These are phyloP conservation scores for Triangularia verruculosa DNA, from an alignment of 2,329 filamentous ascomycete genomes.

Conservation along the genomic window DNA sequence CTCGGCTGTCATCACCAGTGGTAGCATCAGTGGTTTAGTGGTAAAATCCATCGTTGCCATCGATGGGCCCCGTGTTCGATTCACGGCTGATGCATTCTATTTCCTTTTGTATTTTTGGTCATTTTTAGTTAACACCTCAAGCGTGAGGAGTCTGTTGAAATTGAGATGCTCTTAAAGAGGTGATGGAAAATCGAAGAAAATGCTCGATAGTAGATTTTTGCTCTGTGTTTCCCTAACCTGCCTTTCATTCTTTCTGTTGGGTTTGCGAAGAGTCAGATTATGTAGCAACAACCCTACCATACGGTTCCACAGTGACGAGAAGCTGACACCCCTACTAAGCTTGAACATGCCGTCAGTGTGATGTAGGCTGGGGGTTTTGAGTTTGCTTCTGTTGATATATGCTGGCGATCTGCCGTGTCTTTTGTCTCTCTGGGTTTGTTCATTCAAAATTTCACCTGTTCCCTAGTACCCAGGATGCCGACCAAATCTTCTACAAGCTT, in stretches of 20 bases:
- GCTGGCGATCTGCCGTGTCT: too few species aligned
- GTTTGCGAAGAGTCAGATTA: too few species aligned
- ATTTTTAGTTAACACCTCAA: too few species aligned
- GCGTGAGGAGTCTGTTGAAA: too few species aligned
- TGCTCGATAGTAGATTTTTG: too few species aligned
- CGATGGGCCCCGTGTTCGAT: constrained; percentile 42
- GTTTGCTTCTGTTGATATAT: background rate
- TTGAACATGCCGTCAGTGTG: background rate
- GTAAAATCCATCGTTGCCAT: constrained; percentile 55
- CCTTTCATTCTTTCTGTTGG: too few species aligned
- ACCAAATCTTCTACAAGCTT: background rate
- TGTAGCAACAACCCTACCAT: too few species aligned
- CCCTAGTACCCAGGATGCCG: background rate
- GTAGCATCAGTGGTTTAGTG: constrained; percentile 47
- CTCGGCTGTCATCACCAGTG: background rate
- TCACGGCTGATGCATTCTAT: constrained; percentile 28
- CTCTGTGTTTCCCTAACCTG: too few species aligned
- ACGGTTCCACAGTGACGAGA: background rate
- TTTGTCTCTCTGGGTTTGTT: too few species aligned
- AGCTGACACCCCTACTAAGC: background rate
- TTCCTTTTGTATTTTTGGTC: background rate
- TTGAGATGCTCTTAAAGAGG: too few species aligned
- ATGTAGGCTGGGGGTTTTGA: background rate
- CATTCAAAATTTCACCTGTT: too few species aligned
- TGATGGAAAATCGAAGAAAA: too few species aligned